Base-by-base conservation (phyloP, 768 basidiomycete genomes). In the Auricularia cornea region DNA sequence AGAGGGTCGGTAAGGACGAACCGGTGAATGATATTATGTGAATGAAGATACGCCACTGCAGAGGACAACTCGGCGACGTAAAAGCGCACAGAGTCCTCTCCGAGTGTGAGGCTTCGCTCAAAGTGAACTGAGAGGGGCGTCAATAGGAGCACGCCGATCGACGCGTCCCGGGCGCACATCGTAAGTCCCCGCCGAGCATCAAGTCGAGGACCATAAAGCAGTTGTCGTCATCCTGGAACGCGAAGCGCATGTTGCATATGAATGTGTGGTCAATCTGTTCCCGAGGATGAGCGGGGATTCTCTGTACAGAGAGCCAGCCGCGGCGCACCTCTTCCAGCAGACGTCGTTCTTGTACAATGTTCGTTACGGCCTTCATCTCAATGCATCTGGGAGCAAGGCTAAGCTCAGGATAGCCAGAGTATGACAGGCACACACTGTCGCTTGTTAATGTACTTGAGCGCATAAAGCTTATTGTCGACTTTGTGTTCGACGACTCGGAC, bases 381-480 rank as follows among this genome's bases (percentile, higher is more conserved):
- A 94, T 87, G 74, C 94, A 92, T 74, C 79, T 76, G 52, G 77
- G 44, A 29, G 54, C 3, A 26, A 11, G 29, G 54, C 28, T 14
- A 6, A 20, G 4, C 30, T 10, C 8, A 20, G 28, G 23, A 57
- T 3, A 30, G 23, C 23, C 10, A 57, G 23, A 10, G 30, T 29
- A 4, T 30, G 28, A 11, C 10, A 28, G 26, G 16, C 8, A 29
- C 44, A 33, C 67, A 78, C 71, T 86, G 87, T 56, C 91, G 82
- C 76, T 98, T 98, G 76, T 98, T 95, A 78, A 98, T 94, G 78
- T 98, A 98, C 72, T 98, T 98, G 77, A 98, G 86, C 26, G 95
- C 95, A 72, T 92, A 97, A 1, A 98, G 81, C 68, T 92, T 85
- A 72, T 94, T 94, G 2, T 91, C 85, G 71, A 88, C 86, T 74